phyloP scores from a whole-genome alignment of 2,329 filamentous ascomycete species.

The Neodidymelliopsis sp. region DNA sequence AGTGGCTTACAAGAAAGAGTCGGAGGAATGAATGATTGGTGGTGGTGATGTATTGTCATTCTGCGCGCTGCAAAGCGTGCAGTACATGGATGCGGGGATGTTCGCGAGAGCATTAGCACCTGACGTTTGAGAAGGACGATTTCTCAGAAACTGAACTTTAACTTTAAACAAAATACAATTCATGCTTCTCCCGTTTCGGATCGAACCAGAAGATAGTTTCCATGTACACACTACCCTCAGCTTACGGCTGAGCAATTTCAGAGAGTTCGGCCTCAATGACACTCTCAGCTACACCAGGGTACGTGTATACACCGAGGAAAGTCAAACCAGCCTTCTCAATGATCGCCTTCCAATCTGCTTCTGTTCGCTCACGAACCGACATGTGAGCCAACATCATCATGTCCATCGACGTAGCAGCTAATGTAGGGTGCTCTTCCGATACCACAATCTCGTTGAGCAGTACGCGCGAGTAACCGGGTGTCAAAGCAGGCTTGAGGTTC shows the following conservation, averaged over 20 bases:
- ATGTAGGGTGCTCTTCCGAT: constrained; percentile 14
- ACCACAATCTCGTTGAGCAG: constrained; percentile 26
- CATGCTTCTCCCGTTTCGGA: too few species aligned
- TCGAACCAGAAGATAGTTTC: too few species aligned
- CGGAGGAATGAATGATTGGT: too few species aligned
- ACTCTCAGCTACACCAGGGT: constrained; percentile 26
- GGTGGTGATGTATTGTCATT: too few species aligned
- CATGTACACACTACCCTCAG: too few species aligned
- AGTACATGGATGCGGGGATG: too few species aligned
- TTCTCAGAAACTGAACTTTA: too few species aligned
- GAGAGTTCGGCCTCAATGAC: constrained; percentile 24
- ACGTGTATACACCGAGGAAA: constrained; percentile 14
- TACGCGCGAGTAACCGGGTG: constrained; percentile 23
- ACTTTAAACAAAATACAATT: too few species aligned
- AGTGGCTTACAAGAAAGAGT: too few species aligned
- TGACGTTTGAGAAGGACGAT: too few species aligned
- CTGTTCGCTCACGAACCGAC: constrained; percentile 17
- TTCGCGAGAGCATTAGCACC: too few species aligned
- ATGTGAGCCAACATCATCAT: constrained; percentile 27
- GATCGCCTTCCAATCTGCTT: constrained; percentile 17
- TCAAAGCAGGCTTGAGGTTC: constrained; percentile 23
- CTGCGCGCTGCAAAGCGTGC: too few species aligned
- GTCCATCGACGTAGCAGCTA: constrained; percentile 21
- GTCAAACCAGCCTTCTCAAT: constrained; percentile 19
- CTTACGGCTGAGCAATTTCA: not conserved